Evolutionary conservation across 331 rosid species (phyloP), one percentile per base, ranked within the genome.

Genomic region (Acacia pycnantha): DNA sequence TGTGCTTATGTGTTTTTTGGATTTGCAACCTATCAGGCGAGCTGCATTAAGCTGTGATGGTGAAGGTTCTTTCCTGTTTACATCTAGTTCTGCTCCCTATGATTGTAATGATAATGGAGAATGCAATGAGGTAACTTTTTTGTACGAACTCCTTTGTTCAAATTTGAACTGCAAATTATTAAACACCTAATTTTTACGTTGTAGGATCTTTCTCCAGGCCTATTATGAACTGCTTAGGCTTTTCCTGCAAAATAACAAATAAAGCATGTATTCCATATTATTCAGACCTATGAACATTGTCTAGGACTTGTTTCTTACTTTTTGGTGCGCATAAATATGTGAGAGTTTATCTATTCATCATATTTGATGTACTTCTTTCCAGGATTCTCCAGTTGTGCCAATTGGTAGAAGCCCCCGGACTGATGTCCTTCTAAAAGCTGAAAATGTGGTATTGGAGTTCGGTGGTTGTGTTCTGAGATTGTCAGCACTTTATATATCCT

Each of bases 401-500:
- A 81, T 91, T 48, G 99, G 98, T 77, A 96, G 91, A 85, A 91
- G 88, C 86, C 95, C 97, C 35, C 85, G 97, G 85, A 83, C 88
- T 1, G 99, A 93, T 71, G 83, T 91, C 50, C 97, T 96, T 82
- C 91, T 93, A 26, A 90, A 87, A 76, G 91, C 95, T 21, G 99
- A 96, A 85, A 91, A 86, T 6, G 92, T 87, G 54, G 97, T 92
- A 72, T 77, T 89, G 70, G 98, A 90, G 83, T 80, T 70, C 74
- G 95, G 95, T 29, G 98, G 99, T 4, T 92, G 92, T 85, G 89
- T 96, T 73, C 86, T 93, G 70, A 90, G 98, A 89, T 87, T 96
- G 90, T 93, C 97, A 13, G 99, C 92, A 65, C 98, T 96, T 82
- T 96, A 96, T 88, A 94, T 92, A 94, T 94, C 98, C 98, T 91